Base-by-base conservation (phyloP, 2,329 filamentous ascomycete genomes). In the Apiospora phragmitis region DNA sequence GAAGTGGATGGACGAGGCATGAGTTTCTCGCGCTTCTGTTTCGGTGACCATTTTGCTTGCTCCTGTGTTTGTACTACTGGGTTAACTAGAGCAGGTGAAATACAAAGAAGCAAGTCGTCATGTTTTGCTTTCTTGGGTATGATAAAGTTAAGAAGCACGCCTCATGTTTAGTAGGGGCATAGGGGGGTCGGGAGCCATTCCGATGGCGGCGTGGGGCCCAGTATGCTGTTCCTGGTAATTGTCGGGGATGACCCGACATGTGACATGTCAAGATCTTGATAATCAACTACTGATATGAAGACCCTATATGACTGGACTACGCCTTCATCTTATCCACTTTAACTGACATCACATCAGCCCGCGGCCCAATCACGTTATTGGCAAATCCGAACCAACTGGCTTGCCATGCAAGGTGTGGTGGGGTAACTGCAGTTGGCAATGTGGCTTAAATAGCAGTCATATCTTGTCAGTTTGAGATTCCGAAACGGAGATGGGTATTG, bases 1-100 rank as follows among this genome's bases (percentile, higher is more conserved):
- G 65, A 83, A 83, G 70, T 83, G 81, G 43, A 83, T 79, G 35
- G 79, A 73, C 8, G 76, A 76, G n/a, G 73, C 74, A 68, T 82
- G 82, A 38, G 82, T 81, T 6, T 74, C 77, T 24, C 77, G 76
- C 1, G 81, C 80, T 74, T 82, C 80, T 38, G 72, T 38, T 76
- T 82, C 80, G 29, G 79, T 76, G 3, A 79, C 76, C 80, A 82
- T 83, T 32, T 67, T 76, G 70, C n/a, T 3, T n/a, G 43, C 21
- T 47, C 6, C 4, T n/a, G 21, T 43, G 14, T 47, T 65, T 41
- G 38, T 45, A 12, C 16, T n/a, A 38, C 29, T n/a, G 32, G n/a
- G 7, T 14, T 38, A 21, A 47, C 43, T n/a, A n/a, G 21, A 47
- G 18, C 7, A n/a, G n/a, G 2, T 6, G 7, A 21, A n/a, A 45